phyloP scores from a whole-genome alignment of 768 basidiomycete genomes.

The Rhodotorula kratochvilovae region DNA sequence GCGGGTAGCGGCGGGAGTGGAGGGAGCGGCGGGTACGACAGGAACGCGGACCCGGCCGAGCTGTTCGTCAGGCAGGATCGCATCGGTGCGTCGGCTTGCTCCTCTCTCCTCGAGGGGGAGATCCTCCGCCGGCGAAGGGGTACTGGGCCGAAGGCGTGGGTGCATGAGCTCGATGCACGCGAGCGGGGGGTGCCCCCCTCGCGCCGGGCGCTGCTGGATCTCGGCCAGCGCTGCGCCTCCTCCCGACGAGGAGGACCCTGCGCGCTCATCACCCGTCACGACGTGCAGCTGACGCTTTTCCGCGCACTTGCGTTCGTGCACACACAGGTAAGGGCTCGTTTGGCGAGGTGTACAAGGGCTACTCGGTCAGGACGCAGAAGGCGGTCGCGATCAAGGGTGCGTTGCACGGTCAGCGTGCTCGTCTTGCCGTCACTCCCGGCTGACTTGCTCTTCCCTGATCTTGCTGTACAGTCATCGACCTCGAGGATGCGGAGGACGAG shows the following conservation, averaged over 20 bases:
- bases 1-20: neutral
- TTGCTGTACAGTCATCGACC: conserved; percentile 72
- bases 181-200: too few relatives aligned
- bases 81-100: conserved; percentile 64
- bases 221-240: too few relatives aligned
- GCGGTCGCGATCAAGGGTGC: conserved; percentile 88
- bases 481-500: conserved; percentile 98
- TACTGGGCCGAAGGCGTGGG: too few relatives aligned
- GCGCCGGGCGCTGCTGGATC: too few relatives aligned
- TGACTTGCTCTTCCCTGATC: neutral
- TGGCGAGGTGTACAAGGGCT: conserved; percentile 99
- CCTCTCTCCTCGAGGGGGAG: too few relatives aligned
- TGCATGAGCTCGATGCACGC: too few relatives aligned
- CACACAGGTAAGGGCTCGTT: conserved; percentile 89
- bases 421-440: neutral
- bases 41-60: conserved; percentile 74
- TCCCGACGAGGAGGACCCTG: neutral
- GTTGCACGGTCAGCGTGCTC: neutral
- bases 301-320: neutral
- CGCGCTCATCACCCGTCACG: neutral
- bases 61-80: conserved; percentile 95
- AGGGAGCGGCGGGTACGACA: conserved; percentile 8
- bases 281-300: neutral
- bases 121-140: too few relatives aligned
- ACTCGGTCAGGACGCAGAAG: conserved; percentile 89